A percentile compares a stretch with the other conserved stretches of the same genome.
phyloP scores from a whole-genome alignment of 805 yeast species.

The Pichia occidentalis region DNA sequence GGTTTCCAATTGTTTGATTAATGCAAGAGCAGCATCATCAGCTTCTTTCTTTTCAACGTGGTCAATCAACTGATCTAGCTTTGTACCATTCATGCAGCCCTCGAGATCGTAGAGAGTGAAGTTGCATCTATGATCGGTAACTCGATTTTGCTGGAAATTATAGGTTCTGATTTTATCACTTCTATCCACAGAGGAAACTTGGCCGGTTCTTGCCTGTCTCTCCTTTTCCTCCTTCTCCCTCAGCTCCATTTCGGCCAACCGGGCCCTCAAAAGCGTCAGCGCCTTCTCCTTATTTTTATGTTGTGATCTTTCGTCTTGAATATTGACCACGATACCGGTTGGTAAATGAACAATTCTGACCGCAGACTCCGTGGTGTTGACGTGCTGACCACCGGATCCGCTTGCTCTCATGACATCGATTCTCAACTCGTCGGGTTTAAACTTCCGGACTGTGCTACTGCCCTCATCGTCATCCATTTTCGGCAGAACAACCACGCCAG shows the following conservation, averaged over 20 bases:
- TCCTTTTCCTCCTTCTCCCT: constrained; percentile 59
- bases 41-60: constrained; percentile 43
- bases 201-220: constrained; percentile 62
- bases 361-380: constrained; percentile 94
- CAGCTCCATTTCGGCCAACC: constrained; percentile 77
- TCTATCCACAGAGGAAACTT: constrained; percentile 83
- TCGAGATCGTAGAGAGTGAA: constrained; percentile 68
- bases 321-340: constrained; percentile 79
- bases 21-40: constrained; percentile 36
- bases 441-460: constrained; percentile 41
- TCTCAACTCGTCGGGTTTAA: constrained; percentile 81
- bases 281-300: constrained; percentile 93
- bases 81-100: constrained; percentile 56
- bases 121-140: constrained; percentile 92
- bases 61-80: constrained; percentile 49
- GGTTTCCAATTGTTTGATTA: constrained; percentile 25
- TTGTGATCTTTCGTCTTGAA: constrained; percentile 94
- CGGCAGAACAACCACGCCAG: constrained; percentile 92
- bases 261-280: constrained; percentile 68
- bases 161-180: constrained; percentile 92
- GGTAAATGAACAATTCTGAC: constrained; percentile 90
- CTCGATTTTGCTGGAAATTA: constrained; percentile 85
- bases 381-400: constrained; percentile 98
- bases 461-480: constrained; percentile 55
- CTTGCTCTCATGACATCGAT: constrained; percentile 97